Evolutionary conservation across 305 asterid species (phyloP).

Genomic region (Fraxinus sp.): DNA sequence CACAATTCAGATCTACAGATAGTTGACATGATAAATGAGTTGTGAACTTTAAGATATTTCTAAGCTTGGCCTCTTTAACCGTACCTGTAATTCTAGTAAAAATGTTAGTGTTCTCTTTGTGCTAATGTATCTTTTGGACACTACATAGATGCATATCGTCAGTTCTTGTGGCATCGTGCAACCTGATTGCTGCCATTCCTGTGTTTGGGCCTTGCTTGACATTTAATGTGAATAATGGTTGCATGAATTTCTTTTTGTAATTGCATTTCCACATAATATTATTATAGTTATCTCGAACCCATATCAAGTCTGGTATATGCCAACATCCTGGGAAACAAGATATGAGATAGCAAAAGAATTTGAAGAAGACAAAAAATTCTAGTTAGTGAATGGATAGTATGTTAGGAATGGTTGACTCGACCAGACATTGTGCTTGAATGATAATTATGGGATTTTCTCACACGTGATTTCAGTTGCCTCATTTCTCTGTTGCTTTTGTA

Average conservation of each 20-base stretch:
- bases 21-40: background rate
- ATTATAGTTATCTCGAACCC: background rate
- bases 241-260: background rate
- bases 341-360: background rate
- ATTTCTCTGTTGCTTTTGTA: background rate
- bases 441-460: background rate
- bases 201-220: background rate
- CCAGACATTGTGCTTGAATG: background rate
- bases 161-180: background rate
- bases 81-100: background rate
- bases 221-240: background rate
- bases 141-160: background rate
- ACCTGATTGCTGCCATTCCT: background rate
- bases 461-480: background rate
- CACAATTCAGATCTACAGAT: background rate
- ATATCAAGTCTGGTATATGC: background rate
- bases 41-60: background rate
- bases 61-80: background rate
- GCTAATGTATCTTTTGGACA: background rate
- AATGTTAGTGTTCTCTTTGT: background rate
- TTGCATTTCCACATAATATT: background rate
- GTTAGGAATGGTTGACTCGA: background rate
- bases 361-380: background rate
- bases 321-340: background rate
- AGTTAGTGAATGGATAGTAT: background rate